A percentile compares a stretch with the other conserved stretches of the same genome.
phyloP scores from a whole-genome alignment of 495 filamentous ascomycete species.

The Podospora didyma region DNA sequence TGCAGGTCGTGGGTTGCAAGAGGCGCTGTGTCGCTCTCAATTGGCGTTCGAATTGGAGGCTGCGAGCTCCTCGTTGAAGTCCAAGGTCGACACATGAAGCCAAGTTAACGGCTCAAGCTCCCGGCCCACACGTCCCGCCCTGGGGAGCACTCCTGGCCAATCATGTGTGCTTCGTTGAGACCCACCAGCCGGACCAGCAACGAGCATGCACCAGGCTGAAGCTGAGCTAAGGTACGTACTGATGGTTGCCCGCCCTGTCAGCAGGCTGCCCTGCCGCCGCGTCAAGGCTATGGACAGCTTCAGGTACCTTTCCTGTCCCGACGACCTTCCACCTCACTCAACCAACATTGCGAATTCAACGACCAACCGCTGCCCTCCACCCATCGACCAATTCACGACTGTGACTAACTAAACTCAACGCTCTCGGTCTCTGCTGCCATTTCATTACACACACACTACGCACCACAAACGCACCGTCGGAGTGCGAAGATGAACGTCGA shows the following conservation, averaged over 20 bases:
- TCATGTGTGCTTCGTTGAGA: conserved; percentile 13
- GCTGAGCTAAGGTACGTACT: conserved; percentile 16
- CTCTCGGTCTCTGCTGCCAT: neutral
- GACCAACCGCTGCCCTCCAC: neutral
- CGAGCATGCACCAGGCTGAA: neutral
- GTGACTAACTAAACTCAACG: neutral
- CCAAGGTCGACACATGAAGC: conserved; percentile 3
- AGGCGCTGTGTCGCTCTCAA: conserved; percentile 27
- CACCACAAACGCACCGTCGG: neutral
- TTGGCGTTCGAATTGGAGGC: conserved; percentile 25
- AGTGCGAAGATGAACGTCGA: conserved; percentile 46
- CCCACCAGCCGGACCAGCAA: too few species aligned
- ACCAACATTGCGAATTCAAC: neutral
- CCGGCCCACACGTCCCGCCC: conserved; percentile 14
- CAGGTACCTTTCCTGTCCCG: conserved; percentile 9
- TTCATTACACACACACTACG: neutral
- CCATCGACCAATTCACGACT: neutral
- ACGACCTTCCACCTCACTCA: neutral
- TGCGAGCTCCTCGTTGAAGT: conserved; percentile 17
- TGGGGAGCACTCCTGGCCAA: neutral
- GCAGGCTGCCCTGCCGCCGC: conserved; percentile 31
- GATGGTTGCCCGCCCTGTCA: neutral
- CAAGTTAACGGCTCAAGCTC: conserved; percentile 16
- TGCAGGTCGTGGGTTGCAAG: conserved; percentile 32
- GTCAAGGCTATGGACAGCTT: conserved; percentile 5